Evolutionary conservation across 2,329 filamentous ascomycete species (phyloP).

Genomic region (Arthrobotrys sphaeroides): DNA sequence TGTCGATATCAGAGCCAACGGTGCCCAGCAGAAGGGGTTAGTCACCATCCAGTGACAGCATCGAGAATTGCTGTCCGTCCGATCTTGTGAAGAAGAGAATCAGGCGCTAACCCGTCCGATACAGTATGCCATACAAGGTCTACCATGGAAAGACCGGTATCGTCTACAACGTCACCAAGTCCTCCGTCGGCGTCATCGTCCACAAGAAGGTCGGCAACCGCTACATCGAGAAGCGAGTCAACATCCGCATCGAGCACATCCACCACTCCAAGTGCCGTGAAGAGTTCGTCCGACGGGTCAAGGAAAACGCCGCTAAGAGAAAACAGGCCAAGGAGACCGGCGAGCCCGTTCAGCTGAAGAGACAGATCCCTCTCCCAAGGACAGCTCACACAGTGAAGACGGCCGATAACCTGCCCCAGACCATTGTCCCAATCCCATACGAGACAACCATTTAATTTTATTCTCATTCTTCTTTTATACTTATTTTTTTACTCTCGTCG

Average conservation of each 20-base stretch:
- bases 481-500: constrained; percentile 33
- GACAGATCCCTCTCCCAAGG: constrained; percentile 81
- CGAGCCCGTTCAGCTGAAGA: constrained; percentile 89
- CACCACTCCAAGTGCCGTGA: constrained; percentile 92
- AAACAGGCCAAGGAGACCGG: constrained; percentile 91
- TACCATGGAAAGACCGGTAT: constrained; percentile 99
- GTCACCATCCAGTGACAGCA: not conserved
- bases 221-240: constrained; percentile 99
- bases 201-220: constrained; percentile 99
- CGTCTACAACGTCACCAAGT: constrained; percentile 99
- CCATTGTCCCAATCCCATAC: constrained; percentile 89
- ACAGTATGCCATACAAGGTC: constrained; percentile 97
- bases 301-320: constrained; percentile 93
- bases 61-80: not conserved
- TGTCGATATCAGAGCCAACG: constrained; percentile 98
- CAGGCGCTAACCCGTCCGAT: not conserved
- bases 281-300: constrained; percentile 95
- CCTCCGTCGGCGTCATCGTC: constrained; percentile 96
- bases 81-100: not conserved
- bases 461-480: constrained; percentile 36
- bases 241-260: constrained; percentile 98
- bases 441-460: constrained; percentile 91
- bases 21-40: constrained; percentile 87
- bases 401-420: constrained; percentile 88
- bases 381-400: constrained; percentile 80